Base-by-base conservation (phyloP, 2,329 filamentous ascomycete species). In the Pseudonectria buxi region DNA sequence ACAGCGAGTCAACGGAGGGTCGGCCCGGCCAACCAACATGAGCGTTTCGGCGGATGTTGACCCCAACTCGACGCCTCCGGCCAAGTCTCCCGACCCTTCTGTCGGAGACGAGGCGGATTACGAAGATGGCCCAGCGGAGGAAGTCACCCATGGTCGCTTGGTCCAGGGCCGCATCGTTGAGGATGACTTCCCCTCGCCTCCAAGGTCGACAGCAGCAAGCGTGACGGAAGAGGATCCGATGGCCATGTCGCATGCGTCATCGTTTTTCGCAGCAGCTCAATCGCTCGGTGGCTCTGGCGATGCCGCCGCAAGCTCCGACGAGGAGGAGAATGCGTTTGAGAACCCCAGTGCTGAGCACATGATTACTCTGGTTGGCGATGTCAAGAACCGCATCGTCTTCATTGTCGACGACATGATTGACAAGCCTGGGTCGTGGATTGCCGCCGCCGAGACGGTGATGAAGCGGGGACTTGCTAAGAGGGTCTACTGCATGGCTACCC, bases 351-450 rank as follows among this genome's bases (percentile, higher is more conserved):
- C 90, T 14, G 92, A 98, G 65, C 88, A 89, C 55, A 95, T 90
- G 69, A 94, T 98, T 51, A 98, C 92, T 0, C 72, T 98, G n/a
- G 92, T 98, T 11, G 92, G 92, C 41, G 86, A 96, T 53, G 92
- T 98, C 41, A 83, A 81, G 55, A 80, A 86, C 56, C 79, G 86
- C 39, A 82, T 86, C 0, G 92, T 96, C 35, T 83, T 98, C 57
- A 88, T 98, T 42, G 85, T 98, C 32, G 92, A 98, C 59, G 92
- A 98, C 59, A 96, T 98, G 85, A 95, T 98, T 55, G 92, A 98
- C 66, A 95, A 95, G 67, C 81, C 88, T 9, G 86, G 84, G 11
- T 95, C 87, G 6, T 98, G 92, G 92, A 94, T 98, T 49, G 90
- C 90, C 6, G 92, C 92, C 6, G 92, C 92, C 10, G 92, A 98